Conservation (phyloP, 345 rosid species). For the Arabis alpina region DNA sequence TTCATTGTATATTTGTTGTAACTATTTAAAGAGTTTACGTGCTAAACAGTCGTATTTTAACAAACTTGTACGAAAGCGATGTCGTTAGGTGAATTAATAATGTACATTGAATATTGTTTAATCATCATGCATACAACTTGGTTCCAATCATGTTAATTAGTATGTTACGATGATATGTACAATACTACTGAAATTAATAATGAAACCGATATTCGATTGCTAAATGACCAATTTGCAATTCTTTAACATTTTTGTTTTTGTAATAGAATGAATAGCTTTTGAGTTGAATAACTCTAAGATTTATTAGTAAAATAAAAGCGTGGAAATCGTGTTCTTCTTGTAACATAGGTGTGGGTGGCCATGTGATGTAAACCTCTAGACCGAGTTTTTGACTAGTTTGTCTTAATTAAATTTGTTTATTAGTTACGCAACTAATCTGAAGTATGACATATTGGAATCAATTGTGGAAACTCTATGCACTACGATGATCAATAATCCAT, state of each 20-base stretch:
- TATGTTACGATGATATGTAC: neutral
- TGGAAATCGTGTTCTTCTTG: conserved; percentile 1
- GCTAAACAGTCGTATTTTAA: neutral
- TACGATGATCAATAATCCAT: too few relatives aligned
- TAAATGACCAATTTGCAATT: neutral
- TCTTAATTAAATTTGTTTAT: conserved; percentile 6
- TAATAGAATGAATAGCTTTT: neutral
- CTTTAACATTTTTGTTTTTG: neutral
- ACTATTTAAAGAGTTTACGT: neutral
- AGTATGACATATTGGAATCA: neutral
- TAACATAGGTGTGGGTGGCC: conserved; percentile 13
- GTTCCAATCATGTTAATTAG: conserved; percentile 3
- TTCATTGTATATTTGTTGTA: neutral
- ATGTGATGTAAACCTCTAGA: conserved; percentile 13
- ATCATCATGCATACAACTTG: conserved; percentile 24
- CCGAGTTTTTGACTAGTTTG: conserved; percentile 3
- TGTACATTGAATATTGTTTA: neutral
- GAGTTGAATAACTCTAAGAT: too few relatives aligned
- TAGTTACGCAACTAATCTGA: neutral
- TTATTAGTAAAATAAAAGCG: too few relatives aligned
- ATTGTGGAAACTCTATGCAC: too few relatives aligned
- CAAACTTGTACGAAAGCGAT: conserved; percentile 21
- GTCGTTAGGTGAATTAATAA: conserved; percentile 3
- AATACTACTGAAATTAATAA: neutral
- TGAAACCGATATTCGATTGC: neutral